These are phyloP conservation scores for Xylariaceae sp. DNA, from an alignment of 2,329 filamentous ascomycete genomes.

Conservation along the genomic window DNA sequence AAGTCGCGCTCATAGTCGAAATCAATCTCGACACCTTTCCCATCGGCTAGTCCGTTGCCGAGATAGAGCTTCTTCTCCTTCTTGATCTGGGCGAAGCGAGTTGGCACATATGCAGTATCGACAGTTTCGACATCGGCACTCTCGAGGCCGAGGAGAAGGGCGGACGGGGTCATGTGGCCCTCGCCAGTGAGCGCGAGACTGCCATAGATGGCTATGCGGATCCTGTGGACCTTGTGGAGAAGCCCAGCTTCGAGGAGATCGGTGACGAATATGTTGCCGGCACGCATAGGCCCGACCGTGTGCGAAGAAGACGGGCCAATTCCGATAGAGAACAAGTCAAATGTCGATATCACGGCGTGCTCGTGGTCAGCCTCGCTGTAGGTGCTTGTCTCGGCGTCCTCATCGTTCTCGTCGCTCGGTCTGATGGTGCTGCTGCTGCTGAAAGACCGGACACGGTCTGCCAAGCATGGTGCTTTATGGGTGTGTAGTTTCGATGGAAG, in stretches of 20 bases:
- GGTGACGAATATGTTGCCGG: conserved; percentile 46
- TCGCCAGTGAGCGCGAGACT: conserved; percentile 47
- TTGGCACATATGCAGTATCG: conserved; percentile 43
- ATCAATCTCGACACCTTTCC: conserved; percentile 40
- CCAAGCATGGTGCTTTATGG: neutral
- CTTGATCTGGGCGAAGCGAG: conserved; percentile 43
- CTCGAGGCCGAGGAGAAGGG: conserved; percentile 44
- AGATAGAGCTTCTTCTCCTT: conserved; percentile 38
- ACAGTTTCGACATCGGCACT: conserved; percentile 45
- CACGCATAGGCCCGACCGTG: conserved; percentile 47
- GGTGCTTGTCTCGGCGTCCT: conserved; percentile 34
- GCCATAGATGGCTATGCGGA: conserved; percentile 44
- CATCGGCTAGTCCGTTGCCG: conserved; percentile 36
- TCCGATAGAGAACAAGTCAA: conserved; percentile 47
- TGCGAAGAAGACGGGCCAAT: conserved; percentile 48
- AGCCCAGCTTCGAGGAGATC: conserved; percentile 42
- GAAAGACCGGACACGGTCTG: conserved; percentile 18
- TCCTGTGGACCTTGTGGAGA: conserved; percentile 40
- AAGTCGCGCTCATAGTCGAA: conserved; percentile 47
- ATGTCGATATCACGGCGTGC: conserved; percentile 47
- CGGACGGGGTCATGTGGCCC: conserved; percentile 48
- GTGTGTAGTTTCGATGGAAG: neutral
- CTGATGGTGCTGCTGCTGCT: conserved; percentile 17
- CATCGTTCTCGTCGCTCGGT: conserved; percentile 20
- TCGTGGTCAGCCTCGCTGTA: conserved; percentile 47